phyloP scores from a whole-genome alignment of 495 filamentous ascomycete species.

The Hypoxylon fragiforme region DNA sequence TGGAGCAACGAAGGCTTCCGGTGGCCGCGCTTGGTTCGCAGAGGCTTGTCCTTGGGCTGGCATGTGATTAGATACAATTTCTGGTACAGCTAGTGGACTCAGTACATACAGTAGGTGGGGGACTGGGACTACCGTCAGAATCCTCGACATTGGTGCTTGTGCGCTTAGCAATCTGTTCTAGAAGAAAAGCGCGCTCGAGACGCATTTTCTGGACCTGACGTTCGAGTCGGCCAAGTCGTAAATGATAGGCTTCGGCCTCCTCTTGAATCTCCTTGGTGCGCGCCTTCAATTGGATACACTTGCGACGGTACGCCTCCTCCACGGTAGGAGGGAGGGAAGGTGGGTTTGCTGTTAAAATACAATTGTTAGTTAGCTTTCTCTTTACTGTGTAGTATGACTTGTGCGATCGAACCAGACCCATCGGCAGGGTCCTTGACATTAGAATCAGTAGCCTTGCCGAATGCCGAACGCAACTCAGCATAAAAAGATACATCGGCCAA shows the following conservation, averaged over 20 bases:
- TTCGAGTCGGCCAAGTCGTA: conserved; percentile 77
- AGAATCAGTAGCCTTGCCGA: not conserved
- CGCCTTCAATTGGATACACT: conserved; percentile 93
- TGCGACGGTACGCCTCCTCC: conserved; percentile 92
- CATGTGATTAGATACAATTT: conserved; percentile 30
- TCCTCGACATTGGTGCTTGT: conserved; percentile 81
- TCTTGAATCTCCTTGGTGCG: conserved; percentile 89
- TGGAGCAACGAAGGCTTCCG: conserved; percentile 54
- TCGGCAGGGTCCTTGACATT: not conserved
- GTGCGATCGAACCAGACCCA: conserved; percentile 1
- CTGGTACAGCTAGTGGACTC: conserved; percentile 13
- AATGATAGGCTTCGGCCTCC: conserved; percentile 76
- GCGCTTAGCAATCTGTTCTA: conserved; percentile 82
- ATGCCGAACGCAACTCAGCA: too few species aligned
- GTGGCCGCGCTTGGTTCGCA: conserved; percentile 82
- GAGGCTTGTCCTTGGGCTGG: conserved; percentile 87
- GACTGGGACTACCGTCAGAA: conserved; percentile 71
- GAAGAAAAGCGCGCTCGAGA: conserved; percentile 83
- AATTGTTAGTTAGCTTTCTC: conserved; percentile 6
- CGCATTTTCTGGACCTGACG: conserved; percentile 88
- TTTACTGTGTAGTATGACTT: not conserved
- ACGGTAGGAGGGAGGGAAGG: conserved; percentile 86
- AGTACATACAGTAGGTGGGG: conserved; percentile 67
- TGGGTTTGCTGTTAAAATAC: conserved; percentile 49
- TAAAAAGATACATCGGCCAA: too few species aligned